These are phyloP conservation scores for Cutaneotrichosporon spelunceum DNA, from an alignment of 1,284 basidiomycete species.

Conservation along the genomic window DNA sequence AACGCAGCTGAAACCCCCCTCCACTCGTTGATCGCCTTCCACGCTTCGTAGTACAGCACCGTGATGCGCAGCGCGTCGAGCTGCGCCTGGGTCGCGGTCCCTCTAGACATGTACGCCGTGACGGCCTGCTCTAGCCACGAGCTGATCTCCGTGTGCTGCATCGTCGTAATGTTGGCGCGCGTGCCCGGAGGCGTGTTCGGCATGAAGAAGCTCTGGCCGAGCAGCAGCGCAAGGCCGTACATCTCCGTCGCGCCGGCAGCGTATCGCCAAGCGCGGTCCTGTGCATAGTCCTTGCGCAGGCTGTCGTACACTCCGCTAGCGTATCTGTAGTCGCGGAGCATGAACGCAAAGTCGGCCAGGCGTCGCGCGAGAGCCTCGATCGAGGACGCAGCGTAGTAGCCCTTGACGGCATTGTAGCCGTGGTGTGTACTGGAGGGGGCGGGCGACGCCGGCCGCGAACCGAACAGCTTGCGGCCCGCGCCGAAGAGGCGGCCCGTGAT, in stretches of 20 bases:
- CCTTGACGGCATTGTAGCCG: constrained; percentile 46
- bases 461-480: constrained; percentile 57
- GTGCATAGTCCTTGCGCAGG: constrained; percentile 64
- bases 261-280: constrained; percentile 51
- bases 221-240: constrained; percentile 48
- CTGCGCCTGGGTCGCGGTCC: constrained; percentile 37
- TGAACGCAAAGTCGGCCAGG: constrained; percentile 93
- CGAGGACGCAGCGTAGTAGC: constrained; percentile 52
- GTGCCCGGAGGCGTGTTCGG: constrained; percentile 36
- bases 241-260: constrained; percentile 52
- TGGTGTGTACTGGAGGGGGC: constrained; percentile 22
- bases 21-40: constrained; percentile 49
- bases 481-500: constrained; percentile 89
- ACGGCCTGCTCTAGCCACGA: constrained; percentile 51
- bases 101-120: constrained; percentile 34
- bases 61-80: constrained; percentile 51
- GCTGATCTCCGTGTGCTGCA: constrained; percentile 48
- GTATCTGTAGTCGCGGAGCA: constrained; percentile 83
- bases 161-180: constrained; percentile 31
- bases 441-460: constrained; percentile 40
- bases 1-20: constrained; percentile 43
- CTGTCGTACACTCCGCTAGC: constrained; percentile 83
- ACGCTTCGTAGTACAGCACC: constrained; percentile 52
- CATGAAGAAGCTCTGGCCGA: constrained; percentile 43
- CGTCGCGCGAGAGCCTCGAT: constrained; percentile 57